phyloP scores from a whole-genome alignment of 163 green algal species.

The Scenedesmus sp. region DNA sequence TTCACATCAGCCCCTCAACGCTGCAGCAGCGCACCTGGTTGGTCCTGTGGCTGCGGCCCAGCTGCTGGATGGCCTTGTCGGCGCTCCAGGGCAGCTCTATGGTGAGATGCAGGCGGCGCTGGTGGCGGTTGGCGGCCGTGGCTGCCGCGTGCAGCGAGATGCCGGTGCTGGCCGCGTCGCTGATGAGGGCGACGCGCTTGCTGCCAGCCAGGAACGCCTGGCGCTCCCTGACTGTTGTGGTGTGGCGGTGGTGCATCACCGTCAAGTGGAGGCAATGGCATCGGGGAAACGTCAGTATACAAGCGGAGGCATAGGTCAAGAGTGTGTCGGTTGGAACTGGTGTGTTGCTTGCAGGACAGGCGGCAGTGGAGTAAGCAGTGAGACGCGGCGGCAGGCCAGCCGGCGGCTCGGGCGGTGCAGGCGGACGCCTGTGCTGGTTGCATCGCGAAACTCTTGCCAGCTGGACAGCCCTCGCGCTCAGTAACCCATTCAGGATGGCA shows the following conservation, averaged over 20 bases:
- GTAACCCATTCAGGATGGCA: too few species aligned
- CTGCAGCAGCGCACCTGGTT: constrained; percentile 79
- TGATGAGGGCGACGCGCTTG: constrained; percentile 94
- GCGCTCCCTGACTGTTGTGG: constrained; percentile 65
- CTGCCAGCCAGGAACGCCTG: constrained; percentile 82
- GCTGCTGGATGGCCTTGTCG: constrained; percentile 97
- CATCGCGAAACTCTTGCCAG: constrained; percentile 86
- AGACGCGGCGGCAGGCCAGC: too few species aligned
- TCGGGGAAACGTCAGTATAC: neutral
- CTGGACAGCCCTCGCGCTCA: constrained; percentile 83
- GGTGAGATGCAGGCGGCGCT: constrained; percentile 87
- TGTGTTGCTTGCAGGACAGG: too few species aligned
- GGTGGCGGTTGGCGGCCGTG: constrained; percentile 73
- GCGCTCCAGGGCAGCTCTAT: constrained; percentile 93
- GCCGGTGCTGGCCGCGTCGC: constrained; percentile 88
- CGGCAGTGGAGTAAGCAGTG: too few species aligned
- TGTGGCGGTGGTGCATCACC: neutral
- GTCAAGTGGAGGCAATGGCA: neutral
- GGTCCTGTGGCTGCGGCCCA: constrained; percentile 91
- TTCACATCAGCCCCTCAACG: neutral
- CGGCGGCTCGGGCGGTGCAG: constrained; percentile 63
- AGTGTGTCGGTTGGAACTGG: too few species aligned
- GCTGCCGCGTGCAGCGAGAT: constrained; percentile 83
- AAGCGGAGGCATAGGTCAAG: too few species aligned
- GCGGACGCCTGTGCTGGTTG: constrained; percentile 89